Percentiles rank a stretch among this genome's conserved stretches.
Conservation (phyloP, 768 basidiomycete genomes). For the Trametes coccinea region DNA sequence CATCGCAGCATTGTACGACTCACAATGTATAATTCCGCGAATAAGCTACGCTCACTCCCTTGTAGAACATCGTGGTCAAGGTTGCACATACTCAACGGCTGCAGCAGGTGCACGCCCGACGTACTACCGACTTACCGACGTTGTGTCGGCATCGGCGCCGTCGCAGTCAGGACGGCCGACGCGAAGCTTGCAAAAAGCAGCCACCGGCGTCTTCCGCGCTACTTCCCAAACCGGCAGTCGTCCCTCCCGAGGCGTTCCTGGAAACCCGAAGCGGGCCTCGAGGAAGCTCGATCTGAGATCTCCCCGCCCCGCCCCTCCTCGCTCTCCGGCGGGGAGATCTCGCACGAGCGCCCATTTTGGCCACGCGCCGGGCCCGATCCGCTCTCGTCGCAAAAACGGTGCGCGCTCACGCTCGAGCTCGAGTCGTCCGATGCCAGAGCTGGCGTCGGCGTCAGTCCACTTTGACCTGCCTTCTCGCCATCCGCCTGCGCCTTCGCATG, state of each 20-base stretch:
- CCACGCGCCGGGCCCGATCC: slow-evolving; percentile 7
- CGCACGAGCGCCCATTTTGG: neutral
- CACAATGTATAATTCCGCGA: neutral
- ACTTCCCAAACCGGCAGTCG: neutral
- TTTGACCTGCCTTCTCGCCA: neutral
- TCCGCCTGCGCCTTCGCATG: neutral
- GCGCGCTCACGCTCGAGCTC: neutral
- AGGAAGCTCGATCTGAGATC: slow-evolving; percentile 10
- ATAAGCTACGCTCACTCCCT: neutral
- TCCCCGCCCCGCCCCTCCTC: neutral
- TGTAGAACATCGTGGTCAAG: neutral
- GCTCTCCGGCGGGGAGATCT: slow-evolving; percentile 2
- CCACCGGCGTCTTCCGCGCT: neutral
- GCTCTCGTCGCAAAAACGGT: neutral
- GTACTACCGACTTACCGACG: neutral
- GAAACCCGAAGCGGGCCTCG: neutral
- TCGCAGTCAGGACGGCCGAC: neutral
- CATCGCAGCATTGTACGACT: no score
- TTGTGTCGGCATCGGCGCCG: neutral
- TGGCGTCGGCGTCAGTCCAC: neutral
- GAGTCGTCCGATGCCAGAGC: neutral
- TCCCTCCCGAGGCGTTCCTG: slow-evolving; percentile 1
- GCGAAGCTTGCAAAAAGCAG: neutral
- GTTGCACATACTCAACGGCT: neutral
- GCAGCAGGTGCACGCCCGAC: neutral